phyloP scores from a whole-genome alignment of 805 yeast genomes.

The Ogataea paradorogensis region DNA sequence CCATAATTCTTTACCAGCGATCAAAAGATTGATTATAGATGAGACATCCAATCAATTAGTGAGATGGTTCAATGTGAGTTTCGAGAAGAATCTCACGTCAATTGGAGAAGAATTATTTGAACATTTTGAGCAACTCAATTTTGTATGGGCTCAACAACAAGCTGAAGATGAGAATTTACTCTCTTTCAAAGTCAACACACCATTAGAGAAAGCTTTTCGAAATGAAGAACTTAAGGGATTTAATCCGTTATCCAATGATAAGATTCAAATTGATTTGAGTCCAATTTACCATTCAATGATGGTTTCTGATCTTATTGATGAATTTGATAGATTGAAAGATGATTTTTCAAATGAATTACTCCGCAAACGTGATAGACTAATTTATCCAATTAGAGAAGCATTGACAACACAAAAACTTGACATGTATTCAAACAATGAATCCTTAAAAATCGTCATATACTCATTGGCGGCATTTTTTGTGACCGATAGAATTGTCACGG shows the following conservation, averaged over 20 bases:
- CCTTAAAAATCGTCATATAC: constrained; percentile 54
- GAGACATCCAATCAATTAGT: constrained; percentile 66
- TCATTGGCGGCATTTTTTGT: constrained; percentile 74
- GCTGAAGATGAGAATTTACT: constrained; percentile 42
- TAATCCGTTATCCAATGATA: constrained; percentile 46
- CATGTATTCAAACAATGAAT: constrained; percentile 36
- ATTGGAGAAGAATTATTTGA: constrained; percentile 59
- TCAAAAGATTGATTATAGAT: constrained; percentile 68
- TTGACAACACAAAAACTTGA: constrained; percentile 30
- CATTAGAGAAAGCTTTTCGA: constrained; percentile 78
- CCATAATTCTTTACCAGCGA: constrained; percentile 70
- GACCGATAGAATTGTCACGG: constrained; percentile 66
- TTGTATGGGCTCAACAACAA: constrained; percentile 55
- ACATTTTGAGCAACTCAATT: constrained; percentile 53
- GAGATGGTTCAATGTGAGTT: constrained; percentile 58
- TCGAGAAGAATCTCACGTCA: constrained; percentile 56
- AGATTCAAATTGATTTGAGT: constrained; percentile 55
- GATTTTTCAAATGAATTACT: constrained; percentile 71
- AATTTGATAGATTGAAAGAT: constrained; percentile 54
- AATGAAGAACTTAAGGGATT: constrained; percentile 40
- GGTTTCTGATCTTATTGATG: constrained; percentile 74
- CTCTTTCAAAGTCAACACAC: constrained; percentile 73
- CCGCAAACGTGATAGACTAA: constrained; percentile 64
- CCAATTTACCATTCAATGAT: constrained; percentile 79
- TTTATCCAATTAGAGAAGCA: constrained; percentile 56